These are phyloP conservation scores for Wickerhamiella hasegawae DNA, from an alignment of 805 yeast species.

Conservation along the genomic window DNA sequence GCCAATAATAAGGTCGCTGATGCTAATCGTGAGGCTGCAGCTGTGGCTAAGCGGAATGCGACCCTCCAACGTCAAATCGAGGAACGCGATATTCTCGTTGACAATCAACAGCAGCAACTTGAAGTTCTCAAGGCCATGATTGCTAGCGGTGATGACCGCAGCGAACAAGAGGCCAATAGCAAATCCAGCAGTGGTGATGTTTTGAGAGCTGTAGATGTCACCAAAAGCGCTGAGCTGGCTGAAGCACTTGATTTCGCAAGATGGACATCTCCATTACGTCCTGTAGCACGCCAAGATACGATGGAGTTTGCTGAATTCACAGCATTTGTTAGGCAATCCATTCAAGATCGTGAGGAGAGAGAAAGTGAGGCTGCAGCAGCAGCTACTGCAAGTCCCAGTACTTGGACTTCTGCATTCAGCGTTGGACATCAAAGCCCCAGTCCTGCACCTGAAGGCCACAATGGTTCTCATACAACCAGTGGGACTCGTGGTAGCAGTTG, in stretches of 20 bases:
- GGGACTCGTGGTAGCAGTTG: constrained; percentile 1
- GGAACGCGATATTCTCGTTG: constrained; percentile 57
- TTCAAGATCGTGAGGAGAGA: not conserved
- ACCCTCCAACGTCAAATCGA: constrained; percentile 38
- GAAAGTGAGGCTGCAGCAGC: not conserved
- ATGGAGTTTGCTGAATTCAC: constrained; percentile 11
- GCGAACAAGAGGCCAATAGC: not conserved
- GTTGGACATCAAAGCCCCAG: not conserved
- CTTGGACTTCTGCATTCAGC: not conserved
- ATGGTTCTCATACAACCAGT: too few relatives aligned
- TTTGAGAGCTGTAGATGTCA: not conserved
- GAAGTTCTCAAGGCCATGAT: constrained; percentile 43
- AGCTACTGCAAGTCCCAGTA: not conserved
- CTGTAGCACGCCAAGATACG: constrained; percentile 16
- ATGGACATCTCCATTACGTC: constrained; percentile 17
- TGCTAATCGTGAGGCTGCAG: constrained; percentile 50
- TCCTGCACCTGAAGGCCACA: constrained; percentile 1
- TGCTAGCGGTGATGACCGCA: constrained; percentile 19
- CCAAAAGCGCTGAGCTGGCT: constrained; percentile 1
- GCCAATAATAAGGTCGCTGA: constrained; percentile 69
- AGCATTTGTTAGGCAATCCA: constrained; percentile 2
- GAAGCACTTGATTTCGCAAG: constrained; percentile 9
- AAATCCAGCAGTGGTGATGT: not conserved
- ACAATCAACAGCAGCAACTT: constrained; percentile 49
- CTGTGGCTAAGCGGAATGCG: constrained; percentile 46